Percentiles rank a stretch among this genome's conserved stretches.
phyloP scores from a whole-genome alignment of 2,329 filamentous ascomycete species.

The Paecilomyces dactylethromorphus region DNA sequence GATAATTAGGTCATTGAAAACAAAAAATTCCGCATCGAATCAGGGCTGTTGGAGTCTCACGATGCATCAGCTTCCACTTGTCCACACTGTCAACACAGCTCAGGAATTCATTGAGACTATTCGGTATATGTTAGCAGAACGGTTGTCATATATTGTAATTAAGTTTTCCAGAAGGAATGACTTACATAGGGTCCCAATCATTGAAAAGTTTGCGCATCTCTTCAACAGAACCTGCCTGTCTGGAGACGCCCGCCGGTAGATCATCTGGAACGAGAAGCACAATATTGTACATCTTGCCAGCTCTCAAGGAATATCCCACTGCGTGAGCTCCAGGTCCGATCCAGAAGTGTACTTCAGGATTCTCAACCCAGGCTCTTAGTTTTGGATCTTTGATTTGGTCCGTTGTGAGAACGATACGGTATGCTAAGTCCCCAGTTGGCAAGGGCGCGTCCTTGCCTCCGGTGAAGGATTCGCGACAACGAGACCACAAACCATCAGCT shows the following conservation, averaged over 20 bases:
- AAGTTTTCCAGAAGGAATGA: neutral
- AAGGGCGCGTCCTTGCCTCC: conserved; percentile 43
- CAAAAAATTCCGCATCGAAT: neutral
- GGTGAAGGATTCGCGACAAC: conserved; percentile 15
- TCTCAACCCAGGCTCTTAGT: conserved; percentile 47
- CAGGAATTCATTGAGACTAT: conserved; percentile 36
- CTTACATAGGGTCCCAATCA: conserved; percentile 54
- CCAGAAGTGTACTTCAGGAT: conserved; percentile 55
- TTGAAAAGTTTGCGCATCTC: conserved; percentile 57
- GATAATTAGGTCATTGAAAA: neutral
- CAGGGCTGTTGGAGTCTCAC: neutral
- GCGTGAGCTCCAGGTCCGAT: conserved; percentile 56
- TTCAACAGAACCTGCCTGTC: conserved; percentile 47
- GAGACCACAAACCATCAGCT: conserved; percentile 3
- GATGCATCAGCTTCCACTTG: conserved; percentile 63
- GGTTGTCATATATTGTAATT: neutral
- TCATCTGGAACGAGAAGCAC: conserved; percentile 61
- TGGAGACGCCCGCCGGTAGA: conserved; percentile 48
- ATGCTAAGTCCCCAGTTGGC: conserved; percentile 60
- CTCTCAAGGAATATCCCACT: conserved; percentile 56
- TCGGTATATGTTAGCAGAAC: neutral
- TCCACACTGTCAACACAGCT: conserved; percentile 52
- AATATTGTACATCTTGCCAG: conserved; percentile 57
- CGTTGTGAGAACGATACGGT: conserved; percentile 48
- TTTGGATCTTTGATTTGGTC: conserved; percentile 47